Base-by-base conservation (phyloP, 2,329 filamentous ascomycete genomes). In the Nigrograna mackinnonii region DNA sequence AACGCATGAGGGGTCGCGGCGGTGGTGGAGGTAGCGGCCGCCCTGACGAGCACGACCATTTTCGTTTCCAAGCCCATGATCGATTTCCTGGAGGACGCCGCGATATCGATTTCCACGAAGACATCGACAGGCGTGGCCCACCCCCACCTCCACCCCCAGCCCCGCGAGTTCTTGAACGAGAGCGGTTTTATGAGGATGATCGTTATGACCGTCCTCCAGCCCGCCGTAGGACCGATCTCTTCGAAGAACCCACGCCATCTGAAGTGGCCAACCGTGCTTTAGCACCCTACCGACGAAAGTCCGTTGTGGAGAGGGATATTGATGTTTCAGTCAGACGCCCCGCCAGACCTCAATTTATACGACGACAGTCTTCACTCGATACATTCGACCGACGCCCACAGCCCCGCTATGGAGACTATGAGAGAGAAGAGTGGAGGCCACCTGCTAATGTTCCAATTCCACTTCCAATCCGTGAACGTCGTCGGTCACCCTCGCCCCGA, bases 361-460 rank as follows among this genome's bases (percentile, higher is more conserved):
- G 91, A 44, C 83, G 91, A 32, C 91, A 95, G 66, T 95, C 90
- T 12, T 95, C 90, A 39, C 77, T 96, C 28, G 91, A 96, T 66
- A 95, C 88, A 0, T 96, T 90, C 62, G 91, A 96, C 68, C 84
- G 91, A 36, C 83, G 83, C 20, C 86, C 88, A 1, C 56, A 77
- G 41, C 75, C 78, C 22, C 76, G 79, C 33, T 78, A 78, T 47
- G 76, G 75, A 40, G 77, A 85, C 26, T 68, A 78, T 16, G 80
- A 84, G 38, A 70, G 77, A 12, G 78, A 80, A 34, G 28, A 35
- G 12, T 84, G 84, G 54, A 76, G 79, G n/a, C 76, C 80, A n/a
- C 82, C 83, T 46, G 76, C 78, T 31, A 83, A 85, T n/a, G 83
- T 88, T 21, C 84, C 85, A 7, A 79, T 90, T 31, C 87, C 86